Evolutionary conservation across 192 early-diverging fungal species (phyloP).

Genomic region (Linnemannia hyalina): DNA sequence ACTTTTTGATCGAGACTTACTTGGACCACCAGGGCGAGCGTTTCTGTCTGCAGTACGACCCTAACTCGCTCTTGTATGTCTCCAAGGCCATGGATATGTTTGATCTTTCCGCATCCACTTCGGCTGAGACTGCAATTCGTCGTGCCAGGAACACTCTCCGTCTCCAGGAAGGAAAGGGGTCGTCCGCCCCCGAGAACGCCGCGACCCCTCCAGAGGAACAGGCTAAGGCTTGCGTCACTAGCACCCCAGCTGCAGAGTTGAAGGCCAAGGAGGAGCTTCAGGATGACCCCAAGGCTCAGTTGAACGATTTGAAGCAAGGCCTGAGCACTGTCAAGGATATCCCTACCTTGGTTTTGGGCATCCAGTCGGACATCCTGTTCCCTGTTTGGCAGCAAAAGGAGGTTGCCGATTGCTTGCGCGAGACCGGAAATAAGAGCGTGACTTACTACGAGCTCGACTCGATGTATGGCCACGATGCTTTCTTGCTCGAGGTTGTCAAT

Average conservation of each 20-base stretch:
- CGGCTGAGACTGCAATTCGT: constrained; percentile 55
- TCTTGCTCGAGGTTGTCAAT: constrained; percentile 90
- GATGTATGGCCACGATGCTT: constrained; percentile 98
- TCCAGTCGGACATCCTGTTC: constrained; percentile 96
- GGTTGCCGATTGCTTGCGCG: constrained; percentile 88
- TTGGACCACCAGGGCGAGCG: constrained; percentile 96
- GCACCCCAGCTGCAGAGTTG: background rate
- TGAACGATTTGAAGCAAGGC: constrained; percentile 79
- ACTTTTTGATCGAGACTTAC: constrained; percentile 97
- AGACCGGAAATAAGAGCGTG: constrained; percentile 88
- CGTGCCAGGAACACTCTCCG: constrained; percentile 55
- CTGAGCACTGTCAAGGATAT: constrained; percentile 71
- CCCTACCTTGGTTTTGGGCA: constrained; percentile 92
- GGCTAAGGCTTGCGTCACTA: constrained; percentile 19
- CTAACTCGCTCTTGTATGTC: constrained; percentile 93
- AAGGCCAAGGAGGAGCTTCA: constrained; percentile 20
- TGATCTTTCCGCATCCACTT: constrained; percentile 82
- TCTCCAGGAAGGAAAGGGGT: constrained; percentile 38
- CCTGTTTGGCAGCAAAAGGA: constrained; percentile 96
- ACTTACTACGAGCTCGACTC: constrained; percentile 98
- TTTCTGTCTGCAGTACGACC: constrained; percentile 93
- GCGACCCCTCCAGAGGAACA: constrained; percentile 31
- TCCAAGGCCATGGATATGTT: constrained; percentile 99
- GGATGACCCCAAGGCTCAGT: constrained; percentile 61
- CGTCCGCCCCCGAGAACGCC: constrained; percentile 39